Percentiles rank a stretch among this genome's conserved stretches.
phyloP scores from a whole-genome alignment of 2,329 filamentous ascomycete genomes.

The Sclerotinia nivalis region DNA sequence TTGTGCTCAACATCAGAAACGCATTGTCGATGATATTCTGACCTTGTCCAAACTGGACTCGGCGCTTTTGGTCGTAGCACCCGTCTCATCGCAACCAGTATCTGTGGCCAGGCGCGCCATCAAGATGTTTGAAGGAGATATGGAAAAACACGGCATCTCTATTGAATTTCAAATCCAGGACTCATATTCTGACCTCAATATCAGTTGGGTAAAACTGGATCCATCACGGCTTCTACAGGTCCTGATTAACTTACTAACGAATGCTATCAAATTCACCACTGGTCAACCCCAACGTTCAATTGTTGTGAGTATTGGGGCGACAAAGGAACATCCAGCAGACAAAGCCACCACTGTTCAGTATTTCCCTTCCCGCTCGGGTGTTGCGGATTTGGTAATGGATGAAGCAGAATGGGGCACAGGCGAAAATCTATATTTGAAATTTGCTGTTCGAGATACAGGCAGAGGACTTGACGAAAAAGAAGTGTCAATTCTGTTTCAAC shows the following conservation, averaged over 20 bases:
- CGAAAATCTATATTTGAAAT: conserved; percentile 68
- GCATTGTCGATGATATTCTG: conserved; percentile 67
- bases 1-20: conserved; percentile 71
- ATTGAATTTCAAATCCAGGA: conserved; percentile 69
- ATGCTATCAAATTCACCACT: conserved; percentile 81
- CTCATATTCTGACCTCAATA: conserved; percentile 61
- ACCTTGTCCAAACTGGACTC: conserved; percentile 71
- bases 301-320: conserved; percentile 44
- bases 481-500: conserved; percentile 72
- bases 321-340: conserved; percentile 46
- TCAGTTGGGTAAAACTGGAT: conserved; percentile 74
- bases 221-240: conserved; percentile 78
- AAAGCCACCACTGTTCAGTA: conserved; percentile 46
- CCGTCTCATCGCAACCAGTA: conserved; percentile 67
- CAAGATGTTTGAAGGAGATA: conserved; percentile 78
- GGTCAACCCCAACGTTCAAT: conserved; percentile 57
- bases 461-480: conserved; percentile 70
- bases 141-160: conserved; percentile 69
- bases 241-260: conserved; percentile 78
- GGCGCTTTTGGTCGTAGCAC: conserved; percentile 68
- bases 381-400: conserved; percentile 34
- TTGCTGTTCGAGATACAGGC: conserved; percentile 76
- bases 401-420: conserved; percentile 63
- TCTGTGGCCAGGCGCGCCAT: conserved; percentile 66
- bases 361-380: conserved; percentile 41